Base-by-base conservation (phyloP, 1,139 yeast species). In the Yamadazyma membranifaciens region DNA sequence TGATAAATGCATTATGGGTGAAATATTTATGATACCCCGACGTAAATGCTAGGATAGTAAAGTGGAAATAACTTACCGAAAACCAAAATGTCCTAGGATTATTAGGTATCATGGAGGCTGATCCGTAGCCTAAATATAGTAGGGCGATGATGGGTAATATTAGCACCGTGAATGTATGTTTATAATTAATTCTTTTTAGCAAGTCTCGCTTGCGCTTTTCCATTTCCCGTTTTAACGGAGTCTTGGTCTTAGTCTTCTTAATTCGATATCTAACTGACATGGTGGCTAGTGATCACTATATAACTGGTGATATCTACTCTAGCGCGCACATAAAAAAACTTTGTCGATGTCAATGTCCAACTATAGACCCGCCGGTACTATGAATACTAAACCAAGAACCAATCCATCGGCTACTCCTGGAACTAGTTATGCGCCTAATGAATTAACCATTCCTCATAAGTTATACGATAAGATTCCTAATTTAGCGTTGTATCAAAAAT, bases 381-480 rank as follows among this genome's bases (percentile, higher is more conserved):
- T 30, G 6, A 28, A 35, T 7, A 35, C 38, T 12, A 63, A 63
- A 45, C 62, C 67, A 9, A 58, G 69, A 34, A 51, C 61, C n/a
- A 60, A 58, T 38, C 57, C 68, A 6, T 59, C 65, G n/a, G 69
- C 73, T 1, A 58, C 65, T 0, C 77, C 78, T 2, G 58, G 68
- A 2, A 55, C 67, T 13, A 68, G 75, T 14, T 69, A 75, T 50
- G 75, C 81, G 36, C 95, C 95, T 5, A 85, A 91, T 1, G 95
- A 86, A 55, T 72, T 80, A 36, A 73, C 79, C 30, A 78, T 87
- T 30, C 85, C 92, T 1, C 67, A 73, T 1, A 69, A 75, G 26
- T 66, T 89, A 42, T 79, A 77, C 49, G 69, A 73, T 31, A 64
- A 81, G 41, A 74, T 89, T 16, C 95, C 96, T 6, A 91, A 87